Evolutionary conservation across 805 yeast genomes (phyloP), one percentile per base, ranked within the genome.

Genomic region (Zygotorulaspora danielsina): DNA sequence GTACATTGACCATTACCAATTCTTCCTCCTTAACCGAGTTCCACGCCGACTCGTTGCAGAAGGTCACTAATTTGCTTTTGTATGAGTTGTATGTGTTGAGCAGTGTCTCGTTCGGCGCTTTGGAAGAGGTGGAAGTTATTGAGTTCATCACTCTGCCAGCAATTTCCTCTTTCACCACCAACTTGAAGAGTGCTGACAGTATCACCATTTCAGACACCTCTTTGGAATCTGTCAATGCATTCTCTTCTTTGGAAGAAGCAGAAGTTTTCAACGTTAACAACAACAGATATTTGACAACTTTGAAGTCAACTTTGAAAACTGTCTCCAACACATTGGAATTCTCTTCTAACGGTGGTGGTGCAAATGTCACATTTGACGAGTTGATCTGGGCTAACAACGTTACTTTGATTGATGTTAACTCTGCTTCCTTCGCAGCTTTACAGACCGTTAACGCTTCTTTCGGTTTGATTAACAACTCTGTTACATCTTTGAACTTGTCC

Each of bases 341-440:
- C 62, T 79, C 96, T 49, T 84, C 75, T 74, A 93, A 93, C 73
- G 84, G 95, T 62, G 80, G 80, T 48, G 70, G 75, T 45, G 87
- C 84, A 45, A 79, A 75, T 49, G 82, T 82, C 51, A 50, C 69
- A 39, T 81, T 89, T 51, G 80, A 81, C 65, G 64, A 74, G 55
- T 79, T 93, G 65, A 55, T 73, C 51, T 76, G 88, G 81, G 97
- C 96, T 50, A 83, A 84, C 77, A 83, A 86, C 76, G 71, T 93
- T 57, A 79, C 87, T 49, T 78, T 90, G 75, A 83, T 85, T 69
- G 82, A 80, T 57, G 83, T 88, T 55, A 66, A 81, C 46, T 75
- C 89, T 15, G 73, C 89, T 47, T 76, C 86, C 38, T 74, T 85
- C 66, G 70, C 78, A 36, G 72, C 75, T 70, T 74, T 93, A 67